A percentile compares a stretch with the other conserved stretches of the same genome.
Evolutionary conservation across 2,329 filamentous ascomycete species (phyloP).

Genomic region (Diplodia mutila): DNA sequence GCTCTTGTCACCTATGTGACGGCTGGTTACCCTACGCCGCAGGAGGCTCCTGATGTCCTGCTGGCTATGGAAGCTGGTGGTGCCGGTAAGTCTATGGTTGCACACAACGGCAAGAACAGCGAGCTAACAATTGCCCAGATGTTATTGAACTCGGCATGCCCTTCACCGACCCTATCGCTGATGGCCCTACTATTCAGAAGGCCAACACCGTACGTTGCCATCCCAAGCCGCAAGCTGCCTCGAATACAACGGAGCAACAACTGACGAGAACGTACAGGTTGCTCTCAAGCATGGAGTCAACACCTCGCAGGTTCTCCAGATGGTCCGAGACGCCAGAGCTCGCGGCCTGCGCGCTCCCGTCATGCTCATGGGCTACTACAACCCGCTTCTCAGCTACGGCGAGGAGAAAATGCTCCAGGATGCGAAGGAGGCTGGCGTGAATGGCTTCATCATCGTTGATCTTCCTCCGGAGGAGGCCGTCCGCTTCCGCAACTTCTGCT

Average conservation of each 20-base stretch:
- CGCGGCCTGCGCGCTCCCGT: constrained; percentile 80
- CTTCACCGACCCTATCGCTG: constrained; percentile 97
- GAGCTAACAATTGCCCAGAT: constrained; percentile 58
- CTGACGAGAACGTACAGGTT: constrained; percentile 45
- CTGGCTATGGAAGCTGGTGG: constrained; percentile 91
- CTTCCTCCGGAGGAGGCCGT: constrained; percentile 94
- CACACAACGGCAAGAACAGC: constrained; percentile 28
- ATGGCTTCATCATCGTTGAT: constrained; percentile 97
- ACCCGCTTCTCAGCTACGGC: constrained; percentile 90
- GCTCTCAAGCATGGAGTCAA: constrained; percentile 89
- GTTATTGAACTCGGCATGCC: constrained; percentile 94
- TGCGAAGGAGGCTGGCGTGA: constrained; percentile 81
- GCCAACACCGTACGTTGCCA: constrained; percentile 73
- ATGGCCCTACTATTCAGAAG: constrained; percentile 95
- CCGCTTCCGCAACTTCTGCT: constrained; percentile 84
- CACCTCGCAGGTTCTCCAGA: constrained; percentile 75
- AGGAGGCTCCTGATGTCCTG: constrained; percentile 81
- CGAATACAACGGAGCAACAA: background rate
- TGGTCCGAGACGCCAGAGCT: constrained; percentile 79
- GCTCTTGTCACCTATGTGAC: constrained; percentile 97
- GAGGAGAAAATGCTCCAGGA: constrained; percentile 87
- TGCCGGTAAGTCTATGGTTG: constrained; percentile 63
- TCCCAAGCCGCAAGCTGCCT: no score
- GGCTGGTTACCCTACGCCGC: constrained; percentile 83
- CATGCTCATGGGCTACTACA: constrained; percentile 98